Evolutionary conservation across 202 grass and related monocot species (phyloP), one percentile per base, ranked within the genome.

Genomic region (Thinopyrum obtusiflorum): DNA sequence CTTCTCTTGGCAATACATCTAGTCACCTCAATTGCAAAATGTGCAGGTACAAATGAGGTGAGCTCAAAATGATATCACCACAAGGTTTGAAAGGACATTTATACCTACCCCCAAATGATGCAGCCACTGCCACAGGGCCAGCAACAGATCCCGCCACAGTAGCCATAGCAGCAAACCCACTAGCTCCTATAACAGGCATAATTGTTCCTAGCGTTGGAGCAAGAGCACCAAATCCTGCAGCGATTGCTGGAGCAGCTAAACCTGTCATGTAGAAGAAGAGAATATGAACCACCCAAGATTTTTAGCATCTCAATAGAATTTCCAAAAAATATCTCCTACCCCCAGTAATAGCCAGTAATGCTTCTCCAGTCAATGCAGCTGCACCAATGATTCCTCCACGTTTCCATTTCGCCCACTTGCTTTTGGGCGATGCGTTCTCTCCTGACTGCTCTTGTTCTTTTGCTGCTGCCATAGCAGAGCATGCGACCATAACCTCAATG

Each of bases 221-320:
- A 61, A 99, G 88, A 91, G 97, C 93, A 87, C 87, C 65, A 81
- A 99, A 93, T 5, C 97, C 97, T 46, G 93, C 93, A 83, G 97
- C 93, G 79, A 99, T 99, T 77, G 97, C 97, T 90, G 97, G 93
- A 71, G 97, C 93, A 86, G 97, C 97, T 66, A 99, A 94, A 81
- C 97, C 97, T 99, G 86, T 61, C 36, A 24, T 42, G 17, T 72
- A 76, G 20, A 88, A 76, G 20, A 88, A 82, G 85, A 77, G 62
- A 62, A 57, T 84, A 87, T 84, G 23, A 85, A 62, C n/a, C 24
- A 66, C 53, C 49, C 4, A 71, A 29, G 15, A 53, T 61, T 28
- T 17, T 82, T 23, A 25, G 20, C 10, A 79, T 77, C 36, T 66
- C 23, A 71, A 28, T 27, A 24, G 6, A 71, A 63, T 40, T 77